Percentiles rank a stretch among this genome's conserved stretches.
phyloP scores from a whole-genome alignment of 495 filamentous ascomycete genomes.

The Acidiella bohemica region DNA sequence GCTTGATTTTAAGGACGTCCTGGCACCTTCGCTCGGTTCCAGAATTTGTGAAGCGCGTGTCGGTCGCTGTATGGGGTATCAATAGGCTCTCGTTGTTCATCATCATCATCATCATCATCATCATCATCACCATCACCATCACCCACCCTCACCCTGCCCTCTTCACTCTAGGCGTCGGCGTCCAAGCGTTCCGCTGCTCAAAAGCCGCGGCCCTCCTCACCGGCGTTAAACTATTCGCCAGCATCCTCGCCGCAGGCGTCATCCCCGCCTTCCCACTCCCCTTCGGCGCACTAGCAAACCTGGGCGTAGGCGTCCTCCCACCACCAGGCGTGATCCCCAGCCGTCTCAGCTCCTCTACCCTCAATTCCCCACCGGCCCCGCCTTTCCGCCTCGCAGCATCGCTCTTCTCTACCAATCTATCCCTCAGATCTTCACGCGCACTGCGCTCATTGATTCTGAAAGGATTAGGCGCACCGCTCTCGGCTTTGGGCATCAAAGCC shows the following conservation, averaged over 20 bases:
- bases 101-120: too few species aligned
- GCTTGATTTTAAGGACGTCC: too few species aligned
- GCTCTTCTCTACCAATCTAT: conserved; percentile 79
- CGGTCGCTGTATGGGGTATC: too few species aligned
- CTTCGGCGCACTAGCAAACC: conserved; percentile 45
- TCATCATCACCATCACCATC: too few species aligned
- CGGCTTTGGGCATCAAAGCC: conserved; percentile 32
- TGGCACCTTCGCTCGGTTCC: too few species aligned
- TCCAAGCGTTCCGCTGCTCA: too few species aligned
- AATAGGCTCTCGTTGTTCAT: too few species aligned
- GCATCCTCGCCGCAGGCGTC: conserved; percentile 68
- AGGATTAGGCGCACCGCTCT: conserved; percentile 53
- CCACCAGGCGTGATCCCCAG: conserved; percentile 19
- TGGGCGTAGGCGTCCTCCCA: conserved; percentile 51
- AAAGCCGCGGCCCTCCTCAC: too few species aligned
- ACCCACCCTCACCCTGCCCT: too few species aligned
- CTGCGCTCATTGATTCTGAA: conserved; percentile 69
- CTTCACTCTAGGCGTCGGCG: too few species aligned
- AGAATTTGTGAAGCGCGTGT: too few species aligned
- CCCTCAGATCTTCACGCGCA: conserved; percentile 69
- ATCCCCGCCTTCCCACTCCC: conserved; percentile 30
- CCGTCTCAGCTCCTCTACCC: conserved; percentile 30
- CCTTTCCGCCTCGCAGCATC: conserved; percentile 47
- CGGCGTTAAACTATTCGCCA: conserved; percentile 51
- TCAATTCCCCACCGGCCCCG: conserved; percentile 1